Percentiles rank a stretch among this genome's conserved stretches.
Conservation (phyloP, 768 basidiomycete genomes). For the Hemileccinum impolitum region DNA sequence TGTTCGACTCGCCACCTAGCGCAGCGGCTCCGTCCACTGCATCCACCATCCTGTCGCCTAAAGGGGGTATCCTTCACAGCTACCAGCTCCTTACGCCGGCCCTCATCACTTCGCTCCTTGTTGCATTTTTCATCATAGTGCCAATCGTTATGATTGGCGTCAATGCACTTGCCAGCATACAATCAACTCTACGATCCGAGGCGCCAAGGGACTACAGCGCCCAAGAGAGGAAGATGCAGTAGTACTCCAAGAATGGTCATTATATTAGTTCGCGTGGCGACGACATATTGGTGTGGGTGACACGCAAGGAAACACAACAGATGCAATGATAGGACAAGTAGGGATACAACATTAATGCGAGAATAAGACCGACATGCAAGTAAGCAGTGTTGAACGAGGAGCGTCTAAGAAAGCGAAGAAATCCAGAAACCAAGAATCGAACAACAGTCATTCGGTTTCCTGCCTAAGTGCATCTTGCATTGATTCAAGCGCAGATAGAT, state of each 20-base stretch:
- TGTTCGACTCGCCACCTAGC: conserved; percentile 28
- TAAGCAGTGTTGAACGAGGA: conserved; percentile 7
- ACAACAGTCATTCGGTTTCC: conserved; percentile 18
- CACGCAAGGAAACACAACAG: conserved; percentile 20
- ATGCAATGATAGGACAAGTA: conserved; percentile 26
- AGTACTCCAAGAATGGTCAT: conserved; percentile 24
- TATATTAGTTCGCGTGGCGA: conserved; percentile 17
- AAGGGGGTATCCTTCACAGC: conserved; percentile 62
- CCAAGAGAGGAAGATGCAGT: conserved; percentile 76
- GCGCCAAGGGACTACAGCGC: conserved; percentile 64
- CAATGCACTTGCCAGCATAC: conserved; percentile 67
- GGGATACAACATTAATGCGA: conserved; percentile 28
- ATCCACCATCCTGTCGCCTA: conserved; percentile 29
- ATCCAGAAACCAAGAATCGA: background rate
- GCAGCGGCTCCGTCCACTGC: conserved; percentile 28
- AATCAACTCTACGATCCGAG: conserved; percentile 62
- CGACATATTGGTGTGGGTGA: conserved; percentile 15
- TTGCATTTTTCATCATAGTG: conserved; percentile 63
- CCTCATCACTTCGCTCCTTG: conserved; percentile 61
- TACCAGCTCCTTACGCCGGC: conserved; percentile 80
- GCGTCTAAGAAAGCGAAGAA: conserved; percentile 13
- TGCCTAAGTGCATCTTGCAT: conserved; percentile 46
- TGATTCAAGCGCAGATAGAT: conserved; percentile 67
- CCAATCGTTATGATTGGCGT: conserved; percentile 66
- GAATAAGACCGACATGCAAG: conserved; percentile 10